phyloP scores from a whole-genome alignment of 2,329 filamentous ascomycete species.

The Colletotrichum sp. region DNA sequence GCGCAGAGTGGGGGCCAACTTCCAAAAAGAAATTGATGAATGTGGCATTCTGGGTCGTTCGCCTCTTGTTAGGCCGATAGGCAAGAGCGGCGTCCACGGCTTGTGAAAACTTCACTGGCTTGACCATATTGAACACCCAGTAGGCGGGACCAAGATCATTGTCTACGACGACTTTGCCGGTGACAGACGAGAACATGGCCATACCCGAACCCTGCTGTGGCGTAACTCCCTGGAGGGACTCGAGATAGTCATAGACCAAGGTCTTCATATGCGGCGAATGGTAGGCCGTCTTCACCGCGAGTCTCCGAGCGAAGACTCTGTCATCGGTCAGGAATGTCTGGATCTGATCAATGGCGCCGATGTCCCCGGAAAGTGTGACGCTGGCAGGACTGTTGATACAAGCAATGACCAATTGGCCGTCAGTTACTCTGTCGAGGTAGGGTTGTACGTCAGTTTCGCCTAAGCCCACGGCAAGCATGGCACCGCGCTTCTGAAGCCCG shows the following conservation, averaged over 20 bases:
- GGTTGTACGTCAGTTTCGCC: slow-evolving; percentile 36
- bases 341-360: slow-evolving; percentile 45
- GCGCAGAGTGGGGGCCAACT: background rate
- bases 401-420: slow-evolving; percentile 14
- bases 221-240: background rate
- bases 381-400: slow-evolving; percentile 59
- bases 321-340: slow-evolving; percentile 32
- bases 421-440: background rate
- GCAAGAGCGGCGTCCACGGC: background rate
- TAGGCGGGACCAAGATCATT: slow-evolving; percentile 28
- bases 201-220: slow-evolving; percentile 30
- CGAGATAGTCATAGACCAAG: background rate
- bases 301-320: background rate
- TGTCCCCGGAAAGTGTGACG: slow-evolving; percentile 55
- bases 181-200: slow-evolving; percentile 23
- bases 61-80: background rate
- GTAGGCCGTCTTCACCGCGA: background rate
- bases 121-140: slow-evolving; percentile 1
- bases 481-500: background rate
- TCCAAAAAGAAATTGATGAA: background rate
- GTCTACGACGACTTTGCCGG: background rate
- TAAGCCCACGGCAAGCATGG: slow-evolving; percentile 41
- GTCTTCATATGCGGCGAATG: background rate
- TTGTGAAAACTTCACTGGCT: background rate
- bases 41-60: background rate